A percentile compares a stretch with the other conserved stretches of the same genome.
phyloP scores from a whole-genome alignment of 179 eudicot species.

The Actinidia arguta region DNA sequence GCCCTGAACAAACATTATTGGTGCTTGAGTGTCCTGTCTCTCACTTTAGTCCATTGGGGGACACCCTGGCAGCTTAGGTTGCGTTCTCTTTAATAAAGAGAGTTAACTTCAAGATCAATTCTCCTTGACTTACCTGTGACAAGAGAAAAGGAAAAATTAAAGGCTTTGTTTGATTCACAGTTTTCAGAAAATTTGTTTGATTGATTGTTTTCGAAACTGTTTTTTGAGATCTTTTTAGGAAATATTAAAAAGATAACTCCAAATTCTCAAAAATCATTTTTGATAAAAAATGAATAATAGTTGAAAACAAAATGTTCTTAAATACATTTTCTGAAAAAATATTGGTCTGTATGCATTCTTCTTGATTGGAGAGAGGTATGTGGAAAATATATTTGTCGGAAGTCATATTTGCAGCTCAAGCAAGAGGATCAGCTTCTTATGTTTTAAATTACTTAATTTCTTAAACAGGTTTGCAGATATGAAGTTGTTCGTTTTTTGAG shows the following conservation, averaged over 20 bases:
- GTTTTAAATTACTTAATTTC: neutral
- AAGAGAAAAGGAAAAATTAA: neutral
- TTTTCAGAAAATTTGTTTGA: too few relatives aligned
- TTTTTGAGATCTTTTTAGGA: too few relatives aligned
- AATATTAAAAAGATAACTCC: too few relatives aligned
- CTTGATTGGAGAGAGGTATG: too few relatives aligned
- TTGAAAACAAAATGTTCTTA: too few relatives aligned
- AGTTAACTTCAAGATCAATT: neutral
- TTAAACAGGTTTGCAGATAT: constrained; percentile 6
- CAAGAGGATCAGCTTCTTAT: neutral
- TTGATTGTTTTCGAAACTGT: too few relatives aligned
- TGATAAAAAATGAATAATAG: too few relatives aligned
- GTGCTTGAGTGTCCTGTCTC: neutral
- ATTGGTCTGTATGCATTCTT: too few relatives aligned
- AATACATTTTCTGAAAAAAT: too few relatives aligned
- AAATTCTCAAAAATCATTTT: too few relatives aligned
- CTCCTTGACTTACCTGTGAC: neutral
- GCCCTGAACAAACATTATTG: neutral
- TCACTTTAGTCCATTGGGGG: neutral
- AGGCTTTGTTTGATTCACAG: neutral
- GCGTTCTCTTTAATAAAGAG: neutral
- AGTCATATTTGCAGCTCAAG: too few relatives aligned
- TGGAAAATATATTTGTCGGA: too few relatives aligned
- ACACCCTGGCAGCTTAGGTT: neutral
- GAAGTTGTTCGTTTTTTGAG: neutral